Evolutionary conservation across 108 stramenopile genomes (phyloP).

Genomic region (Chaetoceros muelleri): DNA sequence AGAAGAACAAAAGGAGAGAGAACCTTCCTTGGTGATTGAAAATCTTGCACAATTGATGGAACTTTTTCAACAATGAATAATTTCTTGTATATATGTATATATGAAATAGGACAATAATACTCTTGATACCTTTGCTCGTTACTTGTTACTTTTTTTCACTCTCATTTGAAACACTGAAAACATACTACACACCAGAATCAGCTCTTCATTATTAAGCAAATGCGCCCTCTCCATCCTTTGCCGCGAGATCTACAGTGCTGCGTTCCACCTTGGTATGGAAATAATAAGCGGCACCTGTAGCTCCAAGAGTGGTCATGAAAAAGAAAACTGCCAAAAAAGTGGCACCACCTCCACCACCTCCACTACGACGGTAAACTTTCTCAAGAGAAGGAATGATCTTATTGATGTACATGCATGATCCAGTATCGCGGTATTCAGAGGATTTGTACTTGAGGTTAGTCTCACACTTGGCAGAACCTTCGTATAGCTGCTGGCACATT

Average conservation of each 20-base stretch:
- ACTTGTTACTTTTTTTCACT: too few species aligned
- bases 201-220: constrained; percentile 5
- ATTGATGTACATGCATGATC: constrained; percentile 53
- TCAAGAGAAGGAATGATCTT: constrained; percentile 8
- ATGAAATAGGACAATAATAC: too few species aligned
- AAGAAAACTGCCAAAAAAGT: not conserved
- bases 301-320: not conserved
- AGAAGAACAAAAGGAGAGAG: not conserved
- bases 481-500: constrained; percentile 52
- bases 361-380: not conserved
- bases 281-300: not conserved
- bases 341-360: not conserved
- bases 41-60: not conserved
- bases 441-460: constrained; percentile 15
- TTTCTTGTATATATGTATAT: not conserved
- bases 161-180: too few species aligned
- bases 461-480: constrained; percentile 65
- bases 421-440: constrained; percentile 36
- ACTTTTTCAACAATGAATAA: not conserved
- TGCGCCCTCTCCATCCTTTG: constrained; percentile 1
- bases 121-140: too few species aligned
- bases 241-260: constrained; percentile 2
- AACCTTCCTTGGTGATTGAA: not conserved
- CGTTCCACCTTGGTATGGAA: constrained; percentile 6
- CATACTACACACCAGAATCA: too few species aligned